Conservation (phyloP, 768 basidiomycete genomes). For the Leccinum rimulosum region DNA sequence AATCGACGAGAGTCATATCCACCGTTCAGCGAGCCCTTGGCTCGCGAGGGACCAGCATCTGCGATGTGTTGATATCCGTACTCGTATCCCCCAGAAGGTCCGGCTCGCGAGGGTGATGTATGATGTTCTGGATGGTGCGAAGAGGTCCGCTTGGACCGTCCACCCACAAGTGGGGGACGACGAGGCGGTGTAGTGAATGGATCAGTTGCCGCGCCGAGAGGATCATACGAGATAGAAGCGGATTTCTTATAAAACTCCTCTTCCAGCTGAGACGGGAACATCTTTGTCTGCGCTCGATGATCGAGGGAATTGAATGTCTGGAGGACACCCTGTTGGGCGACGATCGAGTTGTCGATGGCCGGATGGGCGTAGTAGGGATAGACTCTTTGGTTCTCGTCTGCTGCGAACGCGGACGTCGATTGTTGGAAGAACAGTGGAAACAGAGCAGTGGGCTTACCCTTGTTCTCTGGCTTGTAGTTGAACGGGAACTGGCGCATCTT, state of each 20-base stretch:
- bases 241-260: neutral
- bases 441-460: slow-evolving; percentile 1
- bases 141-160: neutral
- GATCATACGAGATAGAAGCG: neutral
- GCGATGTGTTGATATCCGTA: neutral
- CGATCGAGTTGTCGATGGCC: neutral
- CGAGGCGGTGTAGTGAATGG: neutral
- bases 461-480: neutral
- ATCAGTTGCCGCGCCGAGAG: neutral
- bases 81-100: neutral
- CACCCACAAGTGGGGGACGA: slow-evolving; percentile 1
- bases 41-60: neutral
- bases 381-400: neutral
- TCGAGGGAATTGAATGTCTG: slow-evolving; percentile 3
- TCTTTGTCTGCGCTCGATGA: slow-evolving; percentile 12
- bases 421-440: neutral
- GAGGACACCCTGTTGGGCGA: slow-evolving; percentile 3
- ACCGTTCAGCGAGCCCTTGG: slow-evolving; percentile 1
- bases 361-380: slow-evolving; percentile 8
- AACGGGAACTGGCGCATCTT: slow-evolving; percentile 20
- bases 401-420: slow-evolving; percentile 5
- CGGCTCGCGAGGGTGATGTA: neutral
- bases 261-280: slow-evolving; percentile 1
- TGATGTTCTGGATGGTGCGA: neutral
- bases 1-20: slow-evolving; percentile 1